Base-by-base conservation (phyloP, 768 basidiomycete genomes). In the Neoboletus brunneissimus region DNA sequence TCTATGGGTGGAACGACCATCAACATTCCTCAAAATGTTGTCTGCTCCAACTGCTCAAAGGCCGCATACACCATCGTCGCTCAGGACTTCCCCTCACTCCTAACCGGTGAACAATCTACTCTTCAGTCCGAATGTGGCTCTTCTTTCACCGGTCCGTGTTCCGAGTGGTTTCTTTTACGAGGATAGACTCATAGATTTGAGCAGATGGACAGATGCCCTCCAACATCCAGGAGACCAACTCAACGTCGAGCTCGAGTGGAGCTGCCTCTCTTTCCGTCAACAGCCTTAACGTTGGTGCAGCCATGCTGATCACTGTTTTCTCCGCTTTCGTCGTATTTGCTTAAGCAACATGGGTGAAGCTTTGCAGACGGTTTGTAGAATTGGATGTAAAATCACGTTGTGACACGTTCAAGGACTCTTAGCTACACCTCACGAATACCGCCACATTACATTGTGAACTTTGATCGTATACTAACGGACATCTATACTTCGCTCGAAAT, bases 31-130 rank as follows among this genome's bases (percentile, higher is more conserved):
- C 63, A 68, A 31, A 83, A 78, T 44, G 64, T 82, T 8, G 72
- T 75, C 12, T 86, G 85, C 73, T 75, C 81, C 31, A 68, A 79
- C 64, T 86, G 85, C 60, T 53, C 76, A 53, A 82, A 87, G 66
- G 78, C 74, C 27, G 73, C 74, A 1, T 86, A 80, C 67, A 81
- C 76, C 40, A 66, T 81, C 43, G 55, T 76, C 20, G 67, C 64
- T 20, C 32, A 70, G 10, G 67, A 73, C 23, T 66, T 73, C 37
- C 80, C 84, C 1, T 57, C 60, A 16, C 27, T 79, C 5, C 55
- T 72, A 13, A 54, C 73, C 10, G 45, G 62, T 40, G 53, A 67
- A 0, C 64, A 69, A n/a, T 53, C 76, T 8, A 49, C 63, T 1
- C 4, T 79, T 4, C 70, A 71, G 56, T 48, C 58, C 18, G 23